These are phyloP conservation scores for Tardiomyces digboiensis DNA, from an alignment of 1,139 yeast species.

Conservation along the genomic window DNA sequence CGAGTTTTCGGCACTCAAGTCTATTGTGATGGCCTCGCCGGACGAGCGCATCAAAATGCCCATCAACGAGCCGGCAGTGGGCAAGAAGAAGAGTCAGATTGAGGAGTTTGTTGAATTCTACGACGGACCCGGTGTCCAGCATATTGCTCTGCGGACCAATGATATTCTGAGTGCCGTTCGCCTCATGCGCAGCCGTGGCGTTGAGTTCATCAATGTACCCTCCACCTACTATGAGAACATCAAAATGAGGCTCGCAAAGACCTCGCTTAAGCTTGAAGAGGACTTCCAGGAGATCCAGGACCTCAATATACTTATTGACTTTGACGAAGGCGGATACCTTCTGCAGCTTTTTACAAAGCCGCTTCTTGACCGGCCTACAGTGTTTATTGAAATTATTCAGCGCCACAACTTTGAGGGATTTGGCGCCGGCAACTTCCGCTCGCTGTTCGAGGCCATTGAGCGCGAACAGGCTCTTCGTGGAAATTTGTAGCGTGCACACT, in stretches of 20 bases:
- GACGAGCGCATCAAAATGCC: conserved; percentile 69
- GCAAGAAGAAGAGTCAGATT: conserved; percentile 59
- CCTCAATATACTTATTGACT: conserved; percentile 59
- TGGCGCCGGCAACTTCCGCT: conserved; percentile 82
- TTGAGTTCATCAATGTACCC: conserved; percentile 58
- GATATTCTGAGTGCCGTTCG: conserved; percentile 52
- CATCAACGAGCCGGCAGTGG: conserved; percentile 71
- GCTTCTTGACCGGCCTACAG: conserved; percentile 66
- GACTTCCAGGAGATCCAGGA: conserved; percentile 34
- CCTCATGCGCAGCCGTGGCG: conserved; percentile 47
- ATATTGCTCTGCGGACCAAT: conserved; percentile 57
- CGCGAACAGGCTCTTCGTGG: conserved; percentile 35
- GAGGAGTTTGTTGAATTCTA: conserved; percentile 72
- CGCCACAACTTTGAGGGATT: conserved; percentile 74
- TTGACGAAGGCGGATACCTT: conserved; percentile 61
- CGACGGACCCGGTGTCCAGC: conserved; percentile 79
- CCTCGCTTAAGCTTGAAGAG: conserved; percentile 39
- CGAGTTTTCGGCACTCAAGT: conserved; percentile 54
- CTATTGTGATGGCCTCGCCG: conserved; percentile 67
- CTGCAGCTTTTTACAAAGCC: conserved; percentile 76
- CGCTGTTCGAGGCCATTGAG: conserved; percentile 71
- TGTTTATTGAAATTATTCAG: conserved; percentile 73
- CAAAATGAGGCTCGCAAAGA: conserved; percentile 32
- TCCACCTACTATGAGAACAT: conserved; percentile 45
- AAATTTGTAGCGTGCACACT: conserved; percentile 22